Conservation (phyloP, 2,329 filamentous ascomycete species). For the Aureobasidium sp. region DNA sequence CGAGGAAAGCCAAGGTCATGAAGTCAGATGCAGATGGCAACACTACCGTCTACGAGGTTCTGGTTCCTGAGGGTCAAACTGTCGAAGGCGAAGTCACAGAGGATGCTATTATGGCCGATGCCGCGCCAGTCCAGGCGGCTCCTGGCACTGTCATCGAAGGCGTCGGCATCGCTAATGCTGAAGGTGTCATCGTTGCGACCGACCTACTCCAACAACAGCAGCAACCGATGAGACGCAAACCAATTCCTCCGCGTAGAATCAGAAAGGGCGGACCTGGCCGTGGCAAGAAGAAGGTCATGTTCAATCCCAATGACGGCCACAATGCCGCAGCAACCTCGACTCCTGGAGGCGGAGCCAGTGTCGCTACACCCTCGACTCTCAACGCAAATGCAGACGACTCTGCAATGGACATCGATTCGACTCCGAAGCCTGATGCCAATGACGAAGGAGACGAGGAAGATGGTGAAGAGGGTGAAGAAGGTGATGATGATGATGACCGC, state of each 20-base stretch:
- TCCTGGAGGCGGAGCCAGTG: conserved; percentile 28
- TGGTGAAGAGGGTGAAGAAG: conserved; percentile 44
- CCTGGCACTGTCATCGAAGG: conserved; percentile 55
- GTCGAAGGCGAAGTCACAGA: conserved; percentile 75
- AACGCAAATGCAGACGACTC: conserved; percentile 38
- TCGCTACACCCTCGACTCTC: conserved; percentile 28
- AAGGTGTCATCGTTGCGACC: conserved; percentile 52
- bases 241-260: conserved; percentile 74
- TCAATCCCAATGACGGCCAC: conserved; percentile 41
- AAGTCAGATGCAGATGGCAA: conserved; percentile 73
- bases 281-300: conserved; percentile 67
- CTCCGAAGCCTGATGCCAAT: conserved; percentile 36
- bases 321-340: conserved; percentile 32
- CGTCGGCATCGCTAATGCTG: conserved; percentile 52
- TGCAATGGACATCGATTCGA: conserved; percentile 28
- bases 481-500: conserved; percentile 39
- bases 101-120: conserved; percentile 41
- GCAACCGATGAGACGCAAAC: conserved; percentile 54
- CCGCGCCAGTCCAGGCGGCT: conserved; percentile 43
- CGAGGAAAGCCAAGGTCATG: conserved; percentile 74
- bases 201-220: conserved; percentile 39
- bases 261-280: conserved; percentile 67
- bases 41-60: conserved; percentile 75
- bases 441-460: conserved; percentile 40
- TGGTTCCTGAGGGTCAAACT: conserved; percentile 68